Evolutionary conservation across 2,329 filamentous ascomycete species (phyloP).

Genomic region (Aureobasidium lini): DNA sequence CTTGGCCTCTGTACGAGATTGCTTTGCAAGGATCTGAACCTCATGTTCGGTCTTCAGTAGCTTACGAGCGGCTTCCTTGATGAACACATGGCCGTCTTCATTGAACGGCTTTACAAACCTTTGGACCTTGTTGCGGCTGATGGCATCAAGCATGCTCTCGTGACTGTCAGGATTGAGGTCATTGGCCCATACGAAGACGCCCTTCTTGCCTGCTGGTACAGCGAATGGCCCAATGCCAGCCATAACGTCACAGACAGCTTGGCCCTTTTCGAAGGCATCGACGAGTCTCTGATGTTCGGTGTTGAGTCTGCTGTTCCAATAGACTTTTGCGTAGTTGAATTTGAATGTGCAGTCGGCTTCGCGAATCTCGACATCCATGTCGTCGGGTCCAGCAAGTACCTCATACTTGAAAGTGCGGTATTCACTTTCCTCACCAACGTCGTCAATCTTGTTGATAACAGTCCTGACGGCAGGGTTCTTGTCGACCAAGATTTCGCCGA

Average conservation of each 20-base stretch:
- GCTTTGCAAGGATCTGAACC: conserved; percentile 32
- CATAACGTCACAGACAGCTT: conserved; percentile 95
- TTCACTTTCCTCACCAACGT: conserved; percentile 75
- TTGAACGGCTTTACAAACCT: conserved; percentile 74
- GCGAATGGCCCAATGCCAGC: conserved; percentile 95
- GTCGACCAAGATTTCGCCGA: conserved; percentile 78
- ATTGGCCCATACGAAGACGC: conserved; percentile 91
- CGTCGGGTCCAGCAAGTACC: conserved; percentile 70
- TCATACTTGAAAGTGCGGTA: conserved; percentile 93
- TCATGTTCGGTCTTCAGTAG: conserved; percentile 49
- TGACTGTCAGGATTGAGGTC: conserved; percentile 92
- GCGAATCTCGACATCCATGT: conserved; percentile 74
- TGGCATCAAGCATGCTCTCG: conserved; percentile 60
- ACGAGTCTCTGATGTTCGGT: conserved; percentile 81
- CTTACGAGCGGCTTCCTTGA: conserved; percentile 58
- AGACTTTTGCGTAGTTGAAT: conserved; percentile 94
- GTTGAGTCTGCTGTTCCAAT: conserved; percentile 93
- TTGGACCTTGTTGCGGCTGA: conserved; percentile 67
- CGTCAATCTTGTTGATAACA: conserved; percentile 92
- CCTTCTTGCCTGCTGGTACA: conserved; percentile 80
- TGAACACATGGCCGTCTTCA: conserved; percentile 74
- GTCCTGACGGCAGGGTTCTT: conserved; percentile 78
- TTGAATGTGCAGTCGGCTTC: conserved; percentile 80
- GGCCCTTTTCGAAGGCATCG: conserved; percentile 67
- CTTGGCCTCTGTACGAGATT: conserved; percentile 22